A percentile compares a stretch with the other conserved stretches of the same genome.
phyloP scores from a whole-genome alignment of 202 grass and related monocot genomes.

The Musa balbisiana region DNA sequence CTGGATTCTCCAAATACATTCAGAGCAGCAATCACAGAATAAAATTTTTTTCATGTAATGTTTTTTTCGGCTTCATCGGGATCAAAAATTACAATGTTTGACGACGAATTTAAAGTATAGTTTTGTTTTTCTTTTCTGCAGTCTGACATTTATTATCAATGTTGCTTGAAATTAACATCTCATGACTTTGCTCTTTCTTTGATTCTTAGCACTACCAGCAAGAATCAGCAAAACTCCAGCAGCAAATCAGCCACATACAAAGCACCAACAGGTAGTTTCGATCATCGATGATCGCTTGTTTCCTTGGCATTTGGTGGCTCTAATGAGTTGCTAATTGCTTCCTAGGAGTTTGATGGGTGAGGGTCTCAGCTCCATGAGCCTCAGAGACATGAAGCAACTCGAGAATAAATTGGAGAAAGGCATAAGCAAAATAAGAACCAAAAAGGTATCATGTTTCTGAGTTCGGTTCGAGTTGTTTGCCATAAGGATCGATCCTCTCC shows the following conservation, averaged over 20 bases:
- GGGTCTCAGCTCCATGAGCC: conserved; percentile 36
- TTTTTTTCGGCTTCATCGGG: no score
- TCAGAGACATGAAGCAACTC: conserved; percentile 56
- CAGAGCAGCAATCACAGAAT: no score
- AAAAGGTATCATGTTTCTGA: conserved; percentile 34
- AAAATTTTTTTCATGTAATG: no score
- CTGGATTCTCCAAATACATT: no score
- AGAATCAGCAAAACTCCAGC: conserved; percentile 68
- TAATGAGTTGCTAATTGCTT: not conserved
- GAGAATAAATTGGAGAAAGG: conserved; percentile 72
- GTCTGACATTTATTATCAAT: no score
- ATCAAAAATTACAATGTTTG: no score
- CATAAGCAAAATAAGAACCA: conserved; percentile 77
- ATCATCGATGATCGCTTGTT: not conserved
- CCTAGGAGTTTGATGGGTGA: conserved; percentile 56
- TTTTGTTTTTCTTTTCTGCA: no score
- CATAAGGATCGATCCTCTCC: not conserved
- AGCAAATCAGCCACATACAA: conserved; percentile 51
- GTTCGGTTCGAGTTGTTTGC: not conserved
- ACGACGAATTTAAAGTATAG: no score
- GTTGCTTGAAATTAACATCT: no score
- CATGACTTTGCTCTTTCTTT: conserved; percentile 1
- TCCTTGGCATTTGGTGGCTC: not conserved
- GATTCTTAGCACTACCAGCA: conserved; percentile 74
- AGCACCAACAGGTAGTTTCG: conserved; percentile 67